phyloP scores from a whole-genome alignment of 179 eudicot genomes.

The Beta corolliflora region DNA sequence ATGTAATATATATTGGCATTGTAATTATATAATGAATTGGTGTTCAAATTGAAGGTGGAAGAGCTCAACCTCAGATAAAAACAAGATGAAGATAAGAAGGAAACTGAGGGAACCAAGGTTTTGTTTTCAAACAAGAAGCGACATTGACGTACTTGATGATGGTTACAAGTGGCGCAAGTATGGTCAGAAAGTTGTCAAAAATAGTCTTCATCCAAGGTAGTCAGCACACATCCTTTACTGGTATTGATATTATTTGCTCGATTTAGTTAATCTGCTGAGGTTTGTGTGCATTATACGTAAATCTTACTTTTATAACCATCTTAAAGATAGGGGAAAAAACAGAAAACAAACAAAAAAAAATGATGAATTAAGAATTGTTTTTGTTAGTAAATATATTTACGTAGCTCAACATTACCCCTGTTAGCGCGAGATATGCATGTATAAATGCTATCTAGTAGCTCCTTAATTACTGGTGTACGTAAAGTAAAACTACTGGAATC shows the following conservation, averaged over 20 bases:
- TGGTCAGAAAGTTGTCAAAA: slow-evolving; percentile 70
- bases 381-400: too few relatives aligned
- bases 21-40: too few relatives aligned
- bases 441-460: too few relatives aligned
- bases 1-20: too few relatives aligned
- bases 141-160: slow-evolving; percentile 76
- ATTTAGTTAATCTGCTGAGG: not conserved
- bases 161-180: slow-evolving; percentile 82
- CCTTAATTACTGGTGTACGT: too few relatives aligned
- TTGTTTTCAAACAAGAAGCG: slow-evolving; percentile 86
- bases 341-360: too few relatives aligned
- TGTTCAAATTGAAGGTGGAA: slow-evolving; percentile 43
- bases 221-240: not conserved
- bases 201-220: slow-evolving; percentile 90
- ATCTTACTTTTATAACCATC: not conserved
- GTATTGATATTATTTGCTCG: not conserved
- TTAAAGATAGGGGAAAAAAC: too few relatives aligned
- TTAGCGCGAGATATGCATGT: too few relatives aligned
- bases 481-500: too few relatives aligned
- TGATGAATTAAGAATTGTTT: too few relatives aligned
- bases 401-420: too few relatives aligned
- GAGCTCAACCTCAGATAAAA: slow-evolving; percentile 40
- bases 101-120: slow-evolving; percentile 89
- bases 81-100: slow-evolving; percentile 63
- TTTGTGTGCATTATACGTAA: slow-evolving; percentile 2